Evolutionary conservation across 345 rosid genomes (phyloP).

Genomic region (Turnera subulata): DNA sequence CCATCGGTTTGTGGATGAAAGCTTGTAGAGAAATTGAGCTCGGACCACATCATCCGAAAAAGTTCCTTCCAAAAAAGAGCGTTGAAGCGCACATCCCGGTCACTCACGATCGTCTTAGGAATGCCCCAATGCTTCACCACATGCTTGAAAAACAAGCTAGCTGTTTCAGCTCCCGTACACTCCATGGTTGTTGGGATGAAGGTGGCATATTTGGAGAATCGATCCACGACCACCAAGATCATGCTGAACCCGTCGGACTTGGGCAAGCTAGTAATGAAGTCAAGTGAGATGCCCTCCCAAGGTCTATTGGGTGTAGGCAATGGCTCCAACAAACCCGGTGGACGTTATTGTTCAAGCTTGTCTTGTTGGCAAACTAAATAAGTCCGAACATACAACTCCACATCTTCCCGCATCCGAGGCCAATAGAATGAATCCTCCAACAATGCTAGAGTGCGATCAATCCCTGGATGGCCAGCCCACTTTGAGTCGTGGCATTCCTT

Average conservation of each 20-base stretch:
- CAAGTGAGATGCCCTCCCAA: neutral
- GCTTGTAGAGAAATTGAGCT: neutral
- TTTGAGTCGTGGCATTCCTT: neutral
- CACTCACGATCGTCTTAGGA: neutral
- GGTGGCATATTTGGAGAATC: neutral
- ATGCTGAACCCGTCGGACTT: neutral
- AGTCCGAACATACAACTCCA: neutral
- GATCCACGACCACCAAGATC: neutral
- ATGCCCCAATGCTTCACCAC: constrained; percentile 4
- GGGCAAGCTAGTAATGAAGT: neutral
- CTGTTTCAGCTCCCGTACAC: neutral
- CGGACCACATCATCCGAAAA: neutral
- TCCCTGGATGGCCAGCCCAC: neutral
- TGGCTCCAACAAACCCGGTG: neutral
- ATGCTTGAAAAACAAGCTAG: neutral
- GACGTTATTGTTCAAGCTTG: neutral
- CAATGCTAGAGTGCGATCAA: neutral
- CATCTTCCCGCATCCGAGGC: neutral
- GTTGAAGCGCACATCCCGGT: neutral
- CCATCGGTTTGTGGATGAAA: neutral
- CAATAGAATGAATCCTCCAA: neutral
- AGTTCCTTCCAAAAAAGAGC: neutral
- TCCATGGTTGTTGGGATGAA: neutral
- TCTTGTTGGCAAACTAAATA: neutral
- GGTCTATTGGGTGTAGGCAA: neutral